These are phyloP conservation scores for Pythium scleroteichum DNA, from an alignment of 352 stramenopile genomes.

Conservation along the genomic window DNA sequence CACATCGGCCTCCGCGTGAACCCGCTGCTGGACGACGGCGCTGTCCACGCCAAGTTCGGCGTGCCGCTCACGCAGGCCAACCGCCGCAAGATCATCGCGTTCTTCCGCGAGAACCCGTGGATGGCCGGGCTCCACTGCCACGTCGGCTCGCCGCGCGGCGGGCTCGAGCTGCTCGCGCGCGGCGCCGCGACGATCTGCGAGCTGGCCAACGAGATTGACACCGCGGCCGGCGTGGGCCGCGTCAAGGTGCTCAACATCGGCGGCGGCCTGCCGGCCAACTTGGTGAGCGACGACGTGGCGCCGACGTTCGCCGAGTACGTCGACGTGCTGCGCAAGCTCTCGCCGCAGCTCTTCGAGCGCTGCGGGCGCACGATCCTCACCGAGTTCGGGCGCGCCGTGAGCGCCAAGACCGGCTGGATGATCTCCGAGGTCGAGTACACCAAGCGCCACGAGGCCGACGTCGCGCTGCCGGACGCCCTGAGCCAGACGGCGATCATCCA, in stretches of 20 bases:
- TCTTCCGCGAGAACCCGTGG: conserved; percentile 85
- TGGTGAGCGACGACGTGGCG: conserved; percentile 66
- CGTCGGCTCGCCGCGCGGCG: conserved; percentile 82
- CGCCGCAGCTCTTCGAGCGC: conserved; percentile 83
- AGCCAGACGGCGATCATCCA: conserved; percentile 85
- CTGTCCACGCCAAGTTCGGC: conserved; percentile 91
- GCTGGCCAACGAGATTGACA: conserved; percentile 86
- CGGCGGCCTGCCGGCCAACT: conserved; percentile 90
- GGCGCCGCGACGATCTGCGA: conserved; percentile 69
- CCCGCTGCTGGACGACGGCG: conserved; percentile 87
- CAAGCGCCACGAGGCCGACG: conserved; percentile 59
- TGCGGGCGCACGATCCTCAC: conserved; percentile 84
- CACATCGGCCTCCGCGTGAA: conserved; percentile 92
- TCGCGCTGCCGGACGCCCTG: conserved; percentile 31
- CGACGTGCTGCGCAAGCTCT: conserved; percentile 55
- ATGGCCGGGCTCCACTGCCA: conserved; percentile 89
- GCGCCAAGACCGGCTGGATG: conserved; percentile 85
- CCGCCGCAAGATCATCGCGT: conserved; percentile 54
- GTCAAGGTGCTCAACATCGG: conserved; percentile 92
- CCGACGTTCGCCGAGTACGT: conserved; percentile 87
- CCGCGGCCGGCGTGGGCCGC: conserved; percentile 57
- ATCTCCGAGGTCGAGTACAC: conserved; percentile 91
- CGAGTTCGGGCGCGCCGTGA: conserved; percentile 89
- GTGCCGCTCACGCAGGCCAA: conserved; percentile 71
- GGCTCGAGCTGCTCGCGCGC: conserved; percentile 83